A percentile compares a stretch with the other conserved stretches of the same genome.
Conservation (phyloP, 106 monocot species). For the Amphibolis antarctica region DNA sequence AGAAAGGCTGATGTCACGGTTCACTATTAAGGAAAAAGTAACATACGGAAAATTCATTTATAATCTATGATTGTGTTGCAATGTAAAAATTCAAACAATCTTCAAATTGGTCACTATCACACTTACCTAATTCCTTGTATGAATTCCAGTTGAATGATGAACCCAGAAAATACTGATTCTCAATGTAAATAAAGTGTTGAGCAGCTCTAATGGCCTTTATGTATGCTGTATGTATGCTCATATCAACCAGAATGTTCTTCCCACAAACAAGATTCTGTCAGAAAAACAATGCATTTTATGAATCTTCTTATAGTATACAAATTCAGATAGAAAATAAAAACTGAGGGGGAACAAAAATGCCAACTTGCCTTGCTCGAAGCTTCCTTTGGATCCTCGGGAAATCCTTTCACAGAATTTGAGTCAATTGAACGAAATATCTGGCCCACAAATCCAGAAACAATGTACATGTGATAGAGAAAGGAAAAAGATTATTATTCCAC, state of each 20-base stretch:
- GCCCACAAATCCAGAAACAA: background rate
- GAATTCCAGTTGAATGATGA: conserved; percentile 83
- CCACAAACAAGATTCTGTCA: conserved; percentile 87
- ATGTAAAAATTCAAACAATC: background rate
- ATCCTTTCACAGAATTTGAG: conserved; percentile 90
- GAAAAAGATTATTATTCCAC: too few species aligned
- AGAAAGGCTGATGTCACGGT: too few species aligned
- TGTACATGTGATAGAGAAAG: background rate
- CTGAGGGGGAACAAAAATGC: too few species aligned
- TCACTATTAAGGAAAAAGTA: too few species aligned
- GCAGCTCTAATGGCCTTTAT: conserved; percentile 85
- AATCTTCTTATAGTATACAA: background rate
- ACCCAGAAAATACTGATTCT: conserved; percentile 90
- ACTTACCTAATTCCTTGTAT: conserved; percentile 62
- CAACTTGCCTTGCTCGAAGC: conserved; percentile 57
- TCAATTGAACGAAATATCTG: conserved; percentile 90
- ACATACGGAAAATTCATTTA: too few species aligned
- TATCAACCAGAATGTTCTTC: conserved; percentile 85
- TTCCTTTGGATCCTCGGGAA: conserved; percentile 54
- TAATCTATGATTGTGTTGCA: background rate
- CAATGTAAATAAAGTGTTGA: conserved; percentile 90
- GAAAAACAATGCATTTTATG: background rate
- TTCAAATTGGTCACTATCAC: background rate
- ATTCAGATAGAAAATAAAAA: background rate
- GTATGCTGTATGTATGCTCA: conserved; percentile 96